These are phyloP conservation scores for Hypoxylon cercidicola DNA, from an alignment of 495 filamentous ascomycete genomes.

Conservation along the genomic window DNA sequence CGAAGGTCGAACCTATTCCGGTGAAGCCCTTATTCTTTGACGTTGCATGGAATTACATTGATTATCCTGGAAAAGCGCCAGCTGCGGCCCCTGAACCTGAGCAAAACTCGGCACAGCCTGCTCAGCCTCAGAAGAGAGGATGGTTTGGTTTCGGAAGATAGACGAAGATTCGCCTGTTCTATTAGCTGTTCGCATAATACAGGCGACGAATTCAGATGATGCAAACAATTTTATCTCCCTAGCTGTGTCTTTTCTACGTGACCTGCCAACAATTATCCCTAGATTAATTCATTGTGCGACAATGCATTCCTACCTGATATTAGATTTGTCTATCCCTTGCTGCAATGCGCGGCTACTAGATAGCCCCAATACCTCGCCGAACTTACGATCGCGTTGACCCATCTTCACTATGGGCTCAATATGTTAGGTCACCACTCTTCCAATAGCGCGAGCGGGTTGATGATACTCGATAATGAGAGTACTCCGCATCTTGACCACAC, in stretches of 20 bases:
- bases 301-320: slow-evolving; percentile 29
- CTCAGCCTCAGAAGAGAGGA: slow-evolving; percentile 74
- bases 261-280: slow-evolving; percentile 2
- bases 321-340: slow-evolving; percentile 28
- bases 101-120: slow-evolving; percentile 38
- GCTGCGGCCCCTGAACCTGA: slow-evolving; percentile 44
- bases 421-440: slow-evolving; percentile 28
- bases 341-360: slow-evolving; percentile 1
- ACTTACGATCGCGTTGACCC: neutral
- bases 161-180: slow-evolving; percentile 8
- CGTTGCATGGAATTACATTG: slow-evolving; percentile 97
- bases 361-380: slow-evolving; percentile 5
- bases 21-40: slow-evolving; percentile 98
- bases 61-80: slow-evolving; percentile 78
- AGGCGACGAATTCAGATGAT: slow-evolving; percentile 15
- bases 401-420: slow-evolving; percentile 5
- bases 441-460: slow-evolving; percentile 21
- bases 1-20: slow-evolving; percentile 80
- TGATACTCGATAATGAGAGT: slow-evolving; percentile 27
- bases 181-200: slow-evolving; percentile 14
- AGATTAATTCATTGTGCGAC: slow-evolving; percentile 23
- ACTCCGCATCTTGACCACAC: slow-evolving; percentile 1
- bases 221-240: slow-evolving; percentile 18
- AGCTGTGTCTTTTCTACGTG: slow-evolving; percentile 2
- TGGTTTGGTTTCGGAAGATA: slow-evolving; percentile 93